Base-by-base conservation (phyloP, 2,329 filamentous ascomycete species). In the Ceratocystis ficicola region DNA sequence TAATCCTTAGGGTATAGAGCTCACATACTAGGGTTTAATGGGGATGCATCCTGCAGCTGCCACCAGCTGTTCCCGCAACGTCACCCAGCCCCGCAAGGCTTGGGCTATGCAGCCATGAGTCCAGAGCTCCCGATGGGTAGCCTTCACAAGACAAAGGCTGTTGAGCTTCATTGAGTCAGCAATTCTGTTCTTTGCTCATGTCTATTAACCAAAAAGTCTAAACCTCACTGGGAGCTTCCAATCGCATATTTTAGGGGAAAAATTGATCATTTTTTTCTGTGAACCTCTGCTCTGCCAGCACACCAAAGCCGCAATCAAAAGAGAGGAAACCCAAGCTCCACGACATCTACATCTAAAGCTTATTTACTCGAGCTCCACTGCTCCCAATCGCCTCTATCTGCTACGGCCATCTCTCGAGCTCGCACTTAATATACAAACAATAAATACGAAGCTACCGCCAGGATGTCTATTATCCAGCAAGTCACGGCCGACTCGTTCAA, bases 381-480 rank as follows among this genome's bases (percentile, higher is more conserved):
- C 48, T 55, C 52, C 55, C 55, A 20, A 64, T 41, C 10, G 48
- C 55, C 50, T 32, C 25, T 5, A 65, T 30, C 28, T 30, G 6
- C 52, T 17, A 36, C 52, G 2, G 17, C 28, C 15, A 22, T 17
- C 12, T 17, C 12, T 10, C 28, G 28, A 15, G 12, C 8, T 44
- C 52, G 66, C 44, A 57, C 25, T 4, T 15, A 30, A 28, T 41
- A 17, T 15, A 1, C 20, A n/a, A 10, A 44, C 57, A n/a, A 3
- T 22, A n/a, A 41, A 44, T 36, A 63, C 32, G n/a, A 63, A 48
- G 15, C 64, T 10, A 15, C 30, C 55, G 7, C 25, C 65, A 68
- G 65, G 62, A 86, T 87, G 84, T 87, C 84, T 64, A 85, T 87
- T 73, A 86, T 86, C 71, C 84, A 86, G 74, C 83, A 86, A 74